A percentile compares a stretch with the other conserved stretches of the same genome.
phyloP scores from a whole-genome alignment of 1,139 yeast species.

The Tardiomyces digboiensis region DNA sequence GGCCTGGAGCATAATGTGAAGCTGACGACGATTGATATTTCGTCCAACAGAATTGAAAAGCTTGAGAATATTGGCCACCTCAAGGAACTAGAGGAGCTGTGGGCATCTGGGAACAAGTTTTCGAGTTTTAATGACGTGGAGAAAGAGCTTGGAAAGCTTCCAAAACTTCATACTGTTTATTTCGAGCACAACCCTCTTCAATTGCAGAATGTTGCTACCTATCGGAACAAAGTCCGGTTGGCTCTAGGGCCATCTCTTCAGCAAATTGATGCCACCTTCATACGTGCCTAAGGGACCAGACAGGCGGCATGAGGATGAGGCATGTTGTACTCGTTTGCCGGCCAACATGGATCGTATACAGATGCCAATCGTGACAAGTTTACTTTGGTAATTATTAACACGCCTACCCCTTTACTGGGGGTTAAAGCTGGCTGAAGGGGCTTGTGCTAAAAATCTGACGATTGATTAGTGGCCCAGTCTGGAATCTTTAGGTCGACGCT shows the following conservation, averaged over 20 bases:
- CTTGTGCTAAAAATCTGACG: no score
- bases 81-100: slow-evolving; percentile 67
- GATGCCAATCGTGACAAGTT: no score
- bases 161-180: slow-evolving; percentile 76
- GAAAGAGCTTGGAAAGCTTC: slow-evolving; percentile 51
- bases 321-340: no score
- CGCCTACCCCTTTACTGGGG: no score
- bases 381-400: no score
- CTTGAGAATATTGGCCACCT: slow-evolving; percentile 63
- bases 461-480: no score
- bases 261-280: slow-evolving; percentile 87
- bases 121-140: slow-evolving; percentile 61
- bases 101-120: slow-evolving; percentile 81
- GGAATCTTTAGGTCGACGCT: slow-evolving; percentile 24
- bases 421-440: no score
- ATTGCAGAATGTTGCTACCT: slow-evolving; percentile 59
- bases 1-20: slow-evolving; percentile 65
- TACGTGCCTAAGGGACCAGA: slow-evolving; percentile 6
- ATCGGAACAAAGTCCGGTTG: slow-evolving; percentile 72
- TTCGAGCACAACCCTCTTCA: slow-evolving; percentile 95
- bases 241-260: slow-evolving; percentile 63
- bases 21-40: slow-evolving; percentile 69
- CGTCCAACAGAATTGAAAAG: slow-evolving; percentile 57
- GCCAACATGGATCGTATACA: no score
- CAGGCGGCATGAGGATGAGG: not conserved